A percentile compares a stretch with the other conserved stretches of the same genome.
phyloP scores from a whole-genome alignment of 2,329 filamentous ascomycete genomes.

The Sphaerulina musiva region DNA sequence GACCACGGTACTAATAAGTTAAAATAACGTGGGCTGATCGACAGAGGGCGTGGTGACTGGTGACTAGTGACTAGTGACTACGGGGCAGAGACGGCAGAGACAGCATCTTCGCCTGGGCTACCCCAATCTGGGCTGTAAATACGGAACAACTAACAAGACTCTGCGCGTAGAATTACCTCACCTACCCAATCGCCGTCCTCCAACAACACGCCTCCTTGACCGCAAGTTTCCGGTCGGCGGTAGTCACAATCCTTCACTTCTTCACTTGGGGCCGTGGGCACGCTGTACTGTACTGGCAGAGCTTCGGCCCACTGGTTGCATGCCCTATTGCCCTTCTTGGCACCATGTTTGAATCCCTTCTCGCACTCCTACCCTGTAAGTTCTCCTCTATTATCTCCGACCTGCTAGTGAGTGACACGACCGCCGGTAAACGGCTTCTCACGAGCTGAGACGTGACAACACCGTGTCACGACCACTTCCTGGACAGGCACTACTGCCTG shows the following conservation, averaged over 20 bases:
- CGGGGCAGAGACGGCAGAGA: neutral
- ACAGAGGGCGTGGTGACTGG: neutral
- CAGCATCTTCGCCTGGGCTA: neutral
- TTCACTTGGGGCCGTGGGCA: neutral
- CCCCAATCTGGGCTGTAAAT: neutral
- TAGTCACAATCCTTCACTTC: neutral
- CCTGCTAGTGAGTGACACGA: conserved; percentile 8
- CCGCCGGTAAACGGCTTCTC: neutral
- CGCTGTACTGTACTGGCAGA: neutral
- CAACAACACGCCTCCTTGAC: conserved; percentile 3
- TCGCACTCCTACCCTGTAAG: conserved; percentile 4
- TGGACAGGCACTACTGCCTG: neutral
- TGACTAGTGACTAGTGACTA: too few relatives aligned
- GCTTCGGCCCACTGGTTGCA: conserved; percentile 2
- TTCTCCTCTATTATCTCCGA: neutral
- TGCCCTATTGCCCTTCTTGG: neutral
- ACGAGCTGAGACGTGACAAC: neutral
- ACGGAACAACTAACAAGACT: neutral
- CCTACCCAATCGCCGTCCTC: conserved; percentile 7
- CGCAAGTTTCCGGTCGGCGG: conserved; percentile 4
- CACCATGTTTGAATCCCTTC: conserved; percentile 2
- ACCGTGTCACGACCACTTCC: conserved; percentile 9
- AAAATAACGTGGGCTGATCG: conserved; percentile 2
- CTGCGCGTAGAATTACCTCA: too few relatives aligned
- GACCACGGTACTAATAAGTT: too few relatives aligned